These are phyloP conservation scores for Hypoxylon trugodes DNA, from an alignment of 495 filamentous ascomycete species.

Conservation along the genomic window DNA sequence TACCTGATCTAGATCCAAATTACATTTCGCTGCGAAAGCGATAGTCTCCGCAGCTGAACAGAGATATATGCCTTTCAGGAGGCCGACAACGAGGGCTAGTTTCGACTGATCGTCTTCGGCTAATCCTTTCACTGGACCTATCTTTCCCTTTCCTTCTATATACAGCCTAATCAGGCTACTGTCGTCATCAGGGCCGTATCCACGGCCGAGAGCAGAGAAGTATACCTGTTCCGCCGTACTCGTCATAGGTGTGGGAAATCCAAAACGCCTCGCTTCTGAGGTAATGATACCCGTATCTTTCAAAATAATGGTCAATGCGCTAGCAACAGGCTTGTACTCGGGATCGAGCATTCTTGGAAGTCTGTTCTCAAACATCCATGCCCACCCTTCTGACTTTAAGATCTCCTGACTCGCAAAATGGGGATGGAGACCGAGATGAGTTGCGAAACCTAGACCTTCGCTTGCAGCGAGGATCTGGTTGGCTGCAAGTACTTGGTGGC, in stretches of 20 bases:
- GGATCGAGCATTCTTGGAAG: slow-evolving; percentile 70
- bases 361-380: slow-evolving; percentile 86
- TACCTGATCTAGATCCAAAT: slow-evolving; percentile 71
- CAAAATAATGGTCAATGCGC: slow-evolving; percentile 77
- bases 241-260: slow-evolving; percentile 75
- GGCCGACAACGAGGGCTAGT: slow-evolving; percentile 63
- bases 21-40: slow-evolving; percentile 67
- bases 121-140: slow-evolving; percentile 49
- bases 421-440: slow-evolving; percentile 70
- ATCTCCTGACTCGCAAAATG: slow-evolving; percentile 63
- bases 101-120: slow-evolving; percentile 51
- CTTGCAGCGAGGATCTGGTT: slow-evolving; percentile 77
- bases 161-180: slow-evolving; percentile 74
- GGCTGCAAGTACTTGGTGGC: slow-evolving; percentile 82
- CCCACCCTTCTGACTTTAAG: slow-evolving; percentile 67
- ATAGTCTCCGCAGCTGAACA: slow-evolving; percentile 72
- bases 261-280: slow-evolving; percentile 64
- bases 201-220: slow-evolving; percentile 64
- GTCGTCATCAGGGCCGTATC: slow-evolving; percentile 73
- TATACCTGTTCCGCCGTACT: slow-evolving; percentile 77
- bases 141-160: slow-evolving; percentile 49
- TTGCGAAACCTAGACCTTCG: slow-evolving; percentile 79
- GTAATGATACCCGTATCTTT: slow-evolving; percentile 87
- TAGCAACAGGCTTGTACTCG: slow-evolving; percentile 71
- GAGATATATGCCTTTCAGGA: slow-evolving; percentile 71